phyloP scores from a whole-genome alignment of 768 basidiomycete genomes.

The Boletus subcaerulescens region DNA sequence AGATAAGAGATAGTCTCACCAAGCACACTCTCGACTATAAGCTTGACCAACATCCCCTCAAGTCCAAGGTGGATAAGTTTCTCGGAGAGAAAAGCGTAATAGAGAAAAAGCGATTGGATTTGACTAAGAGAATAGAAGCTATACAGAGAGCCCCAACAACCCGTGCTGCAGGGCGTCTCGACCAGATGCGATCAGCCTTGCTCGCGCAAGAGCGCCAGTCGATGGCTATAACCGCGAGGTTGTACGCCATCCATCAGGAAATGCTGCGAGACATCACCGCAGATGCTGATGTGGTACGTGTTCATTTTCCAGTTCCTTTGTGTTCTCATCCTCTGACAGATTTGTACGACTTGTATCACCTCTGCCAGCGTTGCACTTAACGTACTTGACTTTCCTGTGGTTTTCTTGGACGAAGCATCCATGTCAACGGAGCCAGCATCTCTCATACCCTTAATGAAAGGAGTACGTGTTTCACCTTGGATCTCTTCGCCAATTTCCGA shows the following conservation, averaged over 20 bases:
- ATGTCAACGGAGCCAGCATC: constrained; percentile 96
- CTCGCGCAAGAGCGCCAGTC: constrained; percentile 30
- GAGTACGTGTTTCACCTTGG: constrained; percentile 52
- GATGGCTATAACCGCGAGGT: constrained; percentile 38
- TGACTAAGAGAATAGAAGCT: constrained; percentile 27
- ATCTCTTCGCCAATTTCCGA: constrained; percentile 7
- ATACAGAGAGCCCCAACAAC: constrained; percentile 15
- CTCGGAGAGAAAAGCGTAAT: constrained; percentile 38
- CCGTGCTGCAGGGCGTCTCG: constrained; percentile 22
- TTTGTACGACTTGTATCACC: constrained; percentile 87
- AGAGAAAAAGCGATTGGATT: constrained; percentile 19
- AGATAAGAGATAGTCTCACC: constrained; percentile 53
- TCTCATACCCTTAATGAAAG: constrained; percentile 90
- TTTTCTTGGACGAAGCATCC: constrained; percentile 92
- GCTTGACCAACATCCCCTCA: constrained; percentile 58
- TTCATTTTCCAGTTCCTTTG: not conserved
- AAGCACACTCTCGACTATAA: constrained; percentile 63
- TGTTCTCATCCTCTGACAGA: constrained; percentile 36
- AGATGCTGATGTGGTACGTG: constrained; percentile 69
- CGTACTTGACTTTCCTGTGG: constrained; percentile 84
- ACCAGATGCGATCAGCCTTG: constrained; percentile 28
- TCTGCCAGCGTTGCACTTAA: constrained; percentile 64
- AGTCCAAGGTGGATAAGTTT: constrained; percentile 40
- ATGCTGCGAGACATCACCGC: constrained; percentile 65
- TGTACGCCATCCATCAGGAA: constrained; percentile 53